Base-by-base conservation (phyloP, 257 asterid genomes). In the Salvia miltiorrhiza region DNA sequence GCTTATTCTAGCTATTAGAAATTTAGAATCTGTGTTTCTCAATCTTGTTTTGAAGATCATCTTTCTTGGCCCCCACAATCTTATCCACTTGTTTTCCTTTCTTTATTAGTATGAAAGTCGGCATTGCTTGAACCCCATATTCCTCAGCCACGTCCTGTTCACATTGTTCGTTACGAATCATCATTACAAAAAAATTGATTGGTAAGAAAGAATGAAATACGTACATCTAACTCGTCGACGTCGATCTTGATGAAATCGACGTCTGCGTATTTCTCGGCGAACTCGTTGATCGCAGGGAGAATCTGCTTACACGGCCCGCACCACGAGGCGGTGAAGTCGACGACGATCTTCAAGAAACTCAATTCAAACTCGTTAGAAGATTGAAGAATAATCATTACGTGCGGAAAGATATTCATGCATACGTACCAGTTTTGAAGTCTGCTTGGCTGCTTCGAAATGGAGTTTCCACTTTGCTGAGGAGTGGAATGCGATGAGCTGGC, bases 281-380 rank as follows among this genome's bases (percentile, higher is more conserved):
- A 78, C 48, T 80, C 95, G 1, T 79, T 67, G 44, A 93, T 35
- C 3, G 78, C 72, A 11, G 92, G 95, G 17, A 69, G 81, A 60
- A 90, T 84, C 54, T 4, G 39, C 66, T 78, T 70, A 35, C 90
- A 90, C 12, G 96, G 94, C 63, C 90, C 88, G 17, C 94, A 88
- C 96, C 97, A 88, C 20, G 88, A 33, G 7, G 96, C 93, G 1
- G 89, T 78, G 87, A 93, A 90, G 70, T 90, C 77, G 13, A 88
- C 44, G 56, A 90, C 92, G 72, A 88, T 75, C 96, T 88, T 73
- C 40, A 67, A 24, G 45, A 67, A 21, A 56, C 5, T 19, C 24
- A 62, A 3, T 24, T 44, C 16, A 9, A 56, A 47, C 16, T 26
- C n/a, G 41, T 67, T 1, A 72, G 40, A 19, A 56, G 21, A 28